These are phyloP conservation scores for Rhododendron kiyosumense DNA, from an alignment of 148 eudicot genomes.

Conservation along the genomic window DNA sequence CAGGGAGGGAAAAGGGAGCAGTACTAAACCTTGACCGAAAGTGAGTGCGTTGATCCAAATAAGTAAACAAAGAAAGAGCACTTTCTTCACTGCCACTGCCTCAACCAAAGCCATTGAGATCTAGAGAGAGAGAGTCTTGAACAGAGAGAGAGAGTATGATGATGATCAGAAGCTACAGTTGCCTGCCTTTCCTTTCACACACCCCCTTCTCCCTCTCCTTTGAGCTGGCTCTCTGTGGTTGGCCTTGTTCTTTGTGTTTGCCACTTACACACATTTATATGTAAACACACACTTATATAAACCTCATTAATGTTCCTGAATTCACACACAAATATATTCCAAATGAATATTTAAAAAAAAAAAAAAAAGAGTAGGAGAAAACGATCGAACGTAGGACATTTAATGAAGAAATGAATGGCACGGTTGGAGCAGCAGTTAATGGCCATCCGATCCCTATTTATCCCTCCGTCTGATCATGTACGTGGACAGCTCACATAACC, in stretches of 20 bases:
- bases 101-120: constrained; percentile 20
- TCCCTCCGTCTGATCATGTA: not conserved
- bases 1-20: not conserved
- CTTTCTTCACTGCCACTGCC: not conserved
- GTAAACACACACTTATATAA: not conserved
- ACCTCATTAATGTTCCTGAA: not conserved
- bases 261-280: not conserved
- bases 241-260: constrained; percentile 33
- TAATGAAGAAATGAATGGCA: constrained; percentile 26
- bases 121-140: constrained; percentile 20
- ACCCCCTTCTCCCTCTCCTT: not conserved
- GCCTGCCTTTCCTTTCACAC: not conserved
- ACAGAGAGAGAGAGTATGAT: not conserved
- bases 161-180: not conserved
- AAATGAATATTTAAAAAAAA: not conserved
- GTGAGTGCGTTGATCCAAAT: constrained; percentile 13
- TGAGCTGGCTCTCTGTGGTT: constrained; percentile 54
- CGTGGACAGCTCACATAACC: constrained; percentile 8
- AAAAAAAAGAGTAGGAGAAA: not conserved
- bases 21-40: constrained; percentile 12
- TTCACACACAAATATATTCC: not conserved
- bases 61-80: not conserved
- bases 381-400: constrained; percentile 10
- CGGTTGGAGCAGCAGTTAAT: constrained; percentile 2
- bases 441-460: not conserved